Conservation (phyloP, 306 rosid species). For the Medicago ruthenica region DNA sequence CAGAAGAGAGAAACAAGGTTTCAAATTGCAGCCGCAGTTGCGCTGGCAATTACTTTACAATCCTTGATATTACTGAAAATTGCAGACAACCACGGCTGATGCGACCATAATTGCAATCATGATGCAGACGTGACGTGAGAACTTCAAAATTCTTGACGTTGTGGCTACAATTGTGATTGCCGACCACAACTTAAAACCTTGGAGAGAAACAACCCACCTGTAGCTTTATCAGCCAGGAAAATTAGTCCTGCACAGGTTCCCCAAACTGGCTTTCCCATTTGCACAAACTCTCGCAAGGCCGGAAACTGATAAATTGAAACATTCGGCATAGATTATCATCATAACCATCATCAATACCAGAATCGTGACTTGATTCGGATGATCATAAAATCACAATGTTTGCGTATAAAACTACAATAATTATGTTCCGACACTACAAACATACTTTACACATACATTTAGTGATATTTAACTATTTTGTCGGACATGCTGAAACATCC, state of each 20-base stretch:
- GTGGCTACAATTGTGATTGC: background rate
- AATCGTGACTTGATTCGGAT: background rate
- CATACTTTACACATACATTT: background rate
- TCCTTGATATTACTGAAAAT: background rate
- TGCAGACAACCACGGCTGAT: background rate
- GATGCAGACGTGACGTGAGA: background rate
- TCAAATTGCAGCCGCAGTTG: background rate
- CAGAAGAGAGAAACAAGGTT: conserved; percentile 36
- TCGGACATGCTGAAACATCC: background rate
- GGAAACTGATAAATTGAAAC: conserved; percentile 72
- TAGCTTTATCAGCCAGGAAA: conserved; percentile 86
- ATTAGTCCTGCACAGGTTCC: conserved; percentile 99
- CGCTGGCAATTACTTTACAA: background rate
- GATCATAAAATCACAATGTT: background rate
- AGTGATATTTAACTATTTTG: background rate
- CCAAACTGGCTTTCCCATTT: conserved; percentile 97
- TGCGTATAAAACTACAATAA: background rate
- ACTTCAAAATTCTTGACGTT: background rate
- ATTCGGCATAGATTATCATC: conserved; percentile 19
- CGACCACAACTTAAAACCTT: background rate
- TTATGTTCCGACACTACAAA: background rate
- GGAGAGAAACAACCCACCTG: conserved; percentile 57
- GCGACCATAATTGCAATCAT: background rate
- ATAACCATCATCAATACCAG: background rate
- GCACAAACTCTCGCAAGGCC: conserved; percentile 84